Evolutionary conservation across 106 monocot species (phyloP).

Genomic region (Allium cepa): DNA sequence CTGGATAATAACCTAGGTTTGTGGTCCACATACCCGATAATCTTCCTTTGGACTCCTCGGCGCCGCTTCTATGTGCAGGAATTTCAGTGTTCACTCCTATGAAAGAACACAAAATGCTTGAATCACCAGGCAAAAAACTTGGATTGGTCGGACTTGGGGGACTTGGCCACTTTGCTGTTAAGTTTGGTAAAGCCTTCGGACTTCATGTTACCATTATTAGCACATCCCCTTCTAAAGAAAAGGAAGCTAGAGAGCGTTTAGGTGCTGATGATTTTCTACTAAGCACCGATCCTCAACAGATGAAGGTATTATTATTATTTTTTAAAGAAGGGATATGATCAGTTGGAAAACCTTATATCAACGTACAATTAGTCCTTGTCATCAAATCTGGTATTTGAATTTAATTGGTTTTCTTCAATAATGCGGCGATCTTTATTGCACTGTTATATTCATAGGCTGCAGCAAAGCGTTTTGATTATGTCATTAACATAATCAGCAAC

Average conservation of each 20-base stretch:
- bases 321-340: too few species aligned
- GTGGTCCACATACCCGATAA: constrained; percentile 45
- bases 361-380: too few species aligned
- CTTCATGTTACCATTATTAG: constrained; percentile 60
- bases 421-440: too few species aligned
- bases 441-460: constrained; percentile 9
- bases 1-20: not conserved
- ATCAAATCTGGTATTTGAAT: too few species aligned
- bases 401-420: too few species aligned
- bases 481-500: constrained; percentile 49
- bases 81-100: constrained; percentile 61
- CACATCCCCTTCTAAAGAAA: constrained; percentile 49
- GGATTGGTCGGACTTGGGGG: constrained; percentile 69
- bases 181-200: constrained; percentile 61
- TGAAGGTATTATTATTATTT: constrained; percentile 54
- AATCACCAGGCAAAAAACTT: constrained; percentile 32
- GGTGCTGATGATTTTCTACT: constrained; percentile 46
- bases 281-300: constrained; percentile 37
- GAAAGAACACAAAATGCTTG: constrained; percentile 56
- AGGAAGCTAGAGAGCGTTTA: constrained; percentile 35
- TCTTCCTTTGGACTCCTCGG: constrained; percentile 44
- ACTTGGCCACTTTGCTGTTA: constrained; percentile 55
- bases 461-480: constrained; percentile 42
- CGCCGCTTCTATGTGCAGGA: constrained; percentile 60
- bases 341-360: too few species aligned